A percentile compares a stretch with the other conserved stretches of the same genome.
phyloP scores from a whole-genome alignment of 2,329 filamentous ascomycete species.

The Pseudocercospora cruenta region DNA sequence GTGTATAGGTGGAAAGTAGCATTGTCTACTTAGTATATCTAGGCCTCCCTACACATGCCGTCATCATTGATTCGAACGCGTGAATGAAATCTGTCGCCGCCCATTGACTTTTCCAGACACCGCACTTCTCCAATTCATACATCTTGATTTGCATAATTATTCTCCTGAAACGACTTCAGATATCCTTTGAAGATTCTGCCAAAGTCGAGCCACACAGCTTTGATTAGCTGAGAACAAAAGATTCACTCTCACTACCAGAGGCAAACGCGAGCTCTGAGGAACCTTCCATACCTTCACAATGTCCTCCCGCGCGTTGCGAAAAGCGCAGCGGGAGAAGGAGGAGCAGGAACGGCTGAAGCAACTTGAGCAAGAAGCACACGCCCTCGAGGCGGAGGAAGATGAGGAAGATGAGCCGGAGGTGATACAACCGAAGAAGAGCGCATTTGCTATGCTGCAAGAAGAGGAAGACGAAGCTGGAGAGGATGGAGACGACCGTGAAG shows the following conservation, averaged over 20 bases:
- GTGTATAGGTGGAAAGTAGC: too few relatives aligned
- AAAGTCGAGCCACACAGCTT: background rate
- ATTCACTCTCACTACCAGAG: background rate
- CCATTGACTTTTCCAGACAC: slow-evolving; percentile 1
- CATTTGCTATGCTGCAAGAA: slow-evolving; percentile 52
- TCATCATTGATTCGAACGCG: slow-evolving; percentile 14
- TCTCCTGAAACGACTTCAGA: background rate
- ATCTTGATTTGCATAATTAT: background rate
- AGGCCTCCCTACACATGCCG: too few relatives aligned
- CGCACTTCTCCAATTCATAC: background rate
- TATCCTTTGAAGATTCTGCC: too few relatives aligned
- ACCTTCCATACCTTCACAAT: slow-evolving; percentile 44
- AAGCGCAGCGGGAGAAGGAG: slow-evolving; percentile 65
- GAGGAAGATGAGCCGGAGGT: slow-evolving; percentile 44
- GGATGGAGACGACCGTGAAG: slow-evolving; percentile 40
- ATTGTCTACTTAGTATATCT: too few relatives aligned
- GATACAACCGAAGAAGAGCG: slow-evolving; percentile 42
- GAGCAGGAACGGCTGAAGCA: slow-evolving; percentile 56
- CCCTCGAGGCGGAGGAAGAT: slow-evolving; percentile 40
- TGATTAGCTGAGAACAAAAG: background rate
- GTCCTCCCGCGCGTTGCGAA: slow-evolving; percentile 68
- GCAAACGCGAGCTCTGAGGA: background rate
- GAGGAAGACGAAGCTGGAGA: slow-evolving; percentile 45
- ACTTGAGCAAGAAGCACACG: slow-evolving; percentile 33
- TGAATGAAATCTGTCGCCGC: slow-evolving; percentile 1